phyloP scores from a whole-genome alignment of 2,329 filamentous ascomycete genomes.

The Pseudogymnoascus sp. region DNA sequence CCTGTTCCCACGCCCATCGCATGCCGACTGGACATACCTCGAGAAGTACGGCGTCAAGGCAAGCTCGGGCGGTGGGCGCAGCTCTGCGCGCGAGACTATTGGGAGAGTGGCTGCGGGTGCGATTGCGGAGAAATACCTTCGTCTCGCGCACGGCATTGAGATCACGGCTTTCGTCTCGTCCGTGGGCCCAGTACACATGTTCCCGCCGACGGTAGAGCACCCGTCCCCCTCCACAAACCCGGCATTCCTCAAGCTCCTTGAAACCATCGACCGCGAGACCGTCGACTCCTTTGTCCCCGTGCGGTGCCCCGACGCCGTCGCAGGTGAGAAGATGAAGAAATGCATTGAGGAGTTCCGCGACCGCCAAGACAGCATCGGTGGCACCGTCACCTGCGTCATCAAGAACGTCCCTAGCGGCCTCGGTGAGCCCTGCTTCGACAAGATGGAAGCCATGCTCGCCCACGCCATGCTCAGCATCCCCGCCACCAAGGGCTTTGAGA shows the following conservation, averaged over 20 bases:
- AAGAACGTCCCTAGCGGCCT: slow-evolving; percentile 77
- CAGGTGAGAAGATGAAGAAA: slow-evolving; percentile 65
- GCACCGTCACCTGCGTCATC: slow-evolving; percentile 90
- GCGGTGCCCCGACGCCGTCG: slow-evolving; percentile 68
- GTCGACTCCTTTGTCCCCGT: slow-evolving; percentile 84
- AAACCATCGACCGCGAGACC: slow-evolving; percentile 62
- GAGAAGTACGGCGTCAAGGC: slow-evolving; percentile 97
- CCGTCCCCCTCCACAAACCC: slow-evolving; percentile 69
- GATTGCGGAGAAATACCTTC: slow-evolving; percentile 88
- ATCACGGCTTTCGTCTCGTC: slow-evolving; percentile 87
- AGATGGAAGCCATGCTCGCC: slow-evolving; percentile 82
- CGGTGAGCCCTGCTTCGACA: slow-evolving; percentile 92
- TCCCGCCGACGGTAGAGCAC: slow-evolving; percentile 61
- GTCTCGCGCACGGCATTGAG: slow-evolving; percentile 73
- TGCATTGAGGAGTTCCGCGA: slow-evolving; percentile 73
- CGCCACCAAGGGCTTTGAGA: slow-evolving; percentile 90
- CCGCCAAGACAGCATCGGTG: slow-evolving; percentile 80
- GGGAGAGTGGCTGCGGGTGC: slow-evolving; percentile 85
- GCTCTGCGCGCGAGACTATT: slow-evolving; percentile 91
- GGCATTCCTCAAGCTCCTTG: slow-evolving; percentile 66
- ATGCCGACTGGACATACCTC: slow-evolving; percentile 95
- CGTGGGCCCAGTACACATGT: slow-evolving; percentile 73
- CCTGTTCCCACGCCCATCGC: slow-evolving; percentile 79
- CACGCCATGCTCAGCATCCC: slow-evolving; percentile 96
- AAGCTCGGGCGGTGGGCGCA: slow-evolving; percentile 79